Conservation (phyloP, 225 moss, liverwort and hornwort species). For the Straminergon stramineum region DNA sequence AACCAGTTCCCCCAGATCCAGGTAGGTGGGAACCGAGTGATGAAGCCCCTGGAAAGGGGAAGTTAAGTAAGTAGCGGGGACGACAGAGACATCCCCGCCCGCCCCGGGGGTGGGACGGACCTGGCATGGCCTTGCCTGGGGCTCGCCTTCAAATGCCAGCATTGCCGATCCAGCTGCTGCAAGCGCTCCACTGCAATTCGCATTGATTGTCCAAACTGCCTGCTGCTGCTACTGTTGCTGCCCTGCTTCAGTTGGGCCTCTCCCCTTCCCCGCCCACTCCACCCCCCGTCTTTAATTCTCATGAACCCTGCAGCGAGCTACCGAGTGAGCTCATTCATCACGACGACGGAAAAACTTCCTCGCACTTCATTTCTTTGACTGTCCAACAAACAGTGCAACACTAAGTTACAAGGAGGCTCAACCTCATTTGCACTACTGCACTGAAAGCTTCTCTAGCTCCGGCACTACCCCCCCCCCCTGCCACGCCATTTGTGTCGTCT, state of each 20-base stretch:
- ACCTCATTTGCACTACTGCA: background rate
- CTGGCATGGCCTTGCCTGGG: background rate
- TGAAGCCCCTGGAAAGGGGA: background rate
- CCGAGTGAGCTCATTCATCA: background rate
- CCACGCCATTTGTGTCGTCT: conserved; percentile 28
- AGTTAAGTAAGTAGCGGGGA: background rate
- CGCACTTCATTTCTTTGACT: background rate
- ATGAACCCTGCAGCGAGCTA: conserved; percentile 2
- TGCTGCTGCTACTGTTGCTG: background rate
- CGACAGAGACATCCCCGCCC: background rate
- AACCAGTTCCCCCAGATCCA: background rate
- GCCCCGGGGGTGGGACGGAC: no score
- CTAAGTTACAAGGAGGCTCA: background rate
- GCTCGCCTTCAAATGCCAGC: conserved; percentile 3
- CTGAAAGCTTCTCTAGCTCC: background rate
- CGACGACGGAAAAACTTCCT: background rate
- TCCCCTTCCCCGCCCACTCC: background rate
- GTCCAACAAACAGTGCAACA: background rate
- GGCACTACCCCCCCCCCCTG: background rate
- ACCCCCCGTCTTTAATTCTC: conserved; percentile 3
- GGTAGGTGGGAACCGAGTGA: conserved; percentile 8
- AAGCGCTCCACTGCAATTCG: background rate
- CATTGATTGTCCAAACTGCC: conserved; percentile 2
- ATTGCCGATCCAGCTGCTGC: conserved; percentile 6
- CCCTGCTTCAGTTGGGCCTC: background rate